phyloP scores from a whole-genome alignment of 164 flowering plant genomes.

The Nymphaea thermarum region DNA sequence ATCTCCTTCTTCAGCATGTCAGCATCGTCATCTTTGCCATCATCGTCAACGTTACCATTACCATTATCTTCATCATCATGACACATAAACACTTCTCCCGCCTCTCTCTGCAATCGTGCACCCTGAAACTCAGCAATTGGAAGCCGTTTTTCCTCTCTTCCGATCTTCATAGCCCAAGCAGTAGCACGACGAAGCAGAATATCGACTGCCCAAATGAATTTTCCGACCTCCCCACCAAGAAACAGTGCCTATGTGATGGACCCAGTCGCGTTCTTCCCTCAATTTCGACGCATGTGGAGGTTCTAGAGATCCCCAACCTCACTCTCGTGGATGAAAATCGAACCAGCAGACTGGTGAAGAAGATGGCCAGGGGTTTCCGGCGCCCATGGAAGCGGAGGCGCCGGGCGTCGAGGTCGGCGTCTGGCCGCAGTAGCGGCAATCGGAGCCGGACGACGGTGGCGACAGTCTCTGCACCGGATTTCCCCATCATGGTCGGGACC shows the following conservation, averaged over 20 bases:
- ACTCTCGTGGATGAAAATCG: slow-evolving; percentile 49
- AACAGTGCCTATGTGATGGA: slow-evolving; percentile 67
- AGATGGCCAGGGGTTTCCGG: slow-evolving; percentile 25
- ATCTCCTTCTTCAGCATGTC: not conserved
- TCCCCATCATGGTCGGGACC: slow-evolving; percentile 60
- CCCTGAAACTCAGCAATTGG: slow-evolving; percentile 66
- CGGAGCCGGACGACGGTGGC: slow-evolving; percentile 37
- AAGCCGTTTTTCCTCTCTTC: slow-evolving; percentile 45
- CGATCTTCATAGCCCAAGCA: slow-evolving; percentile 24
- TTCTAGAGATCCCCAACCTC: slow-evolving; percentile 49
- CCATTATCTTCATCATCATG: not conserved
- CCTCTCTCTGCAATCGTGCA: slow-evolving; percentile 57
- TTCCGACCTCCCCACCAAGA: slow-evolving; percentile 25
- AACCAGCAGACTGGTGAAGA: slow-evolving; percentile 14
- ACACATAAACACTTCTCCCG: slow-evolving; percentile 10
- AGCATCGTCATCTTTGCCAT: not conserved
- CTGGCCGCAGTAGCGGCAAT: slow-evolving; percentile 63
- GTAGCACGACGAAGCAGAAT: not conserved
- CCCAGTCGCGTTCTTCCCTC: slow-evolving; percentile 24
- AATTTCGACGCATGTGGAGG: slow-evolving; percentile 18
- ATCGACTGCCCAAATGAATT: slow-evolving; percentile 4
- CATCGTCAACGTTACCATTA: not conserved
- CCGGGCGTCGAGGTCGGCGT: slow-evolving; percentile 64
- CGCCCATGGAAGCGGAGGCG: slow-evolving; percentile 49
- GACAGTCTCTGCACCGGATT: slow-evolving; percentile 41